These are phyloP conservation scores for Bertia moriformis DNA, from an alignment of 2,329 filamentous ascomycete genomes.

Conservation along the genomic window DNA sequence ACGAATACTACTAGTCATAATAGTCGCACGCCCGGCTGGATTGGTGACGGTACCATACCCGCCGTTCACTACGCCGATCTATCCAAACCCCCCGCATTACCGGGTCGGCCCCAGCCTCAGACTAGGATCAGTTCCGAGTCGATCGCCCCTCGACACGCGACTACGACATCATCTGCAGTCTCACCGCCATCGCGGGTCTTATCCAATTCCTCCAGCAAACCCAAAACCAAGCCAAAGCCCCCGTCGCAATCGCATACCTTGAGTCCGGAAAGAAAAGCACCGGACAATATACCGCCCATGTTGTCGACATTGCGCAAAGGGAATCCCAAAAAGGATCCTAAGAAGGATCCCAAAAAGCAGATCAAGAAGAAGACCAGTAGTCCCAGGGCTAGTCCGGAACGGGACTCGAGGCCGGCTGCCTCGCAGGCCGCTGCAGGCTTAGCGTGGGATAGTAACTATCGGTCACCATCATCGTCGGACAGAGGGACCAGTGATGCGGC, in stretches of 20 bases:
- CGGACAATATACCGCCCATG: not conserved
- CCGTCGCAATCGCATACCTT: not conserved
- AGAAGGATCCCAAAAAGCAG: not conserved
- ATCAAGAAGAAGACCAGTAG: conserved; percentile 27
- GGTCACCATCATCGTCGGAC: conserved; percentile 2
- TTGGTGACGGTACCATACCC: conserved; percentile 70
- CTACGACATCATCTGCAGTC: conserved; percentile 29
- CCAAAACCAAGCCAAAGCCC: too few species aligned
- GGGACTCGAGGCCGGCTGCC: conserved; percentile 33
- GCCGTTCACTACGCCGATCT: conserved; percentile 67
- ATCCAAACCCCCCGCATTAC: conserved; percentile 45
- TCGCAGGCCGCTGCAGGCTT: conserved; percentile 45
- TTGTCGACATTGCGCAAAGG: too few species aligned
- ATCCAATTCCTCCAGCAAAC: not conserved
- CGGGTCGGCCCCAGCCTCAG: conserved; percentile 41
- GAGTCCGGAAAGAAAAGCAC: not conserved
- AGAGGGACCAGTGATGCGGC: not conserved
- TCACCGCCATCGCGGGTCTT: conserved; percentile 21
- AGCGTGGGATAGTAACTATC: conserved; percentile 32
- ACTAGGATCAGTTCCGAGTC: conserved; percentile 35
- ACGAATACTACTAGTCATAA: too few species aligned
- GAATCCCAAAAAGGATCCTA: too few species aligned
- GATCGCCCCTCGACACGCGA: conserved; percentile 13
- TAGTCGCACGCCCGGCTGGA: conserved; percentile 40
- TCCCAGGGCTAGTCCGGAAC: conserved; percentile 25